phyloP scores from a whole-genome alignment of 2,329 filamentous ascomycete species.

The Colletotrichum zoysiae region DNA sequence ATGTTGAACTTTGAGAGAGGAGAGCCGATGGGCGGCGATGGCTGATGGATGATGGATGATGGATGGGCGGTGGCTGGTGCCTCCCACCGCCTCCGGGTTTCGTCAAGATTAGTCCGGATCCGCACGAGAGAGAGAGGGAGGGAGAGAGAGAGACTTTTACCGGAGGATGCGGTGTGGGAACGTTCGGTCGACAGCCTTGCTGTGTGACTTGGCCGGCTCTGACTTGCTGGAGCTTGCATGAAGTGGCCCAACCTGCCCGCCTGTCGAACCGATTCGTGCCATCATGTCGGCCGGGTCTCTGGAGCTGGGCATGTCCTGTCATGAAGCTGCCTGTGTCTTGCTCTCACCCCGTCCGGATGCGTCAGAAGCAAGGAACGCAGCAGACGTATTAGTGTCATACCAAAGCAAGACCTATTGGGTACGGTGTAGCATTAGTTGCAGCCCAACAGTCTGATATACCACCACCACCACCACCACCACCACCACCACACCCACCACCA shows the following conservation, averaged over 20 bases:
- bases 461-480: not conserved
- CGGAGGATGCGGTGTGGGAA: constrained; percentile 35
- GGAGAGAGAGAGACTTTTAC: not conserved
- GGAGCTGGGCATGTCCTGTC: not conserved
- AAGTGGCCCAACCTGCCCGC: constrained; percentile 24
- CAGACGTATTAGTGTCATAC: constrained; percentile 8
- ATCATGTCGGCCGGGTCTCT: constrained; percentile 1
- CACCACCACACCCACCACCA: not conserved
- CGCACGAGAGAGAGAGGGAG: not conserved
- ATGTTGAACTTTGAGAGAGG: too few relatives aligned
- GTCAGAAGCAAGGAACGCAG: constrained; percentile 19
- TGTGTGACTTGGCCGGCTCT: constrained; percentile 40
- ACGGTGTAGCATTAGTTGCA: constrained; percentile 18
- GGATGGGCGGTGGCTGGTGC: not conserved
- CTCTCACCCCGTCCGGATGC: constrained; percentile 23
- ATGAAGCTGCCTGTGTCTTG: not conserved
- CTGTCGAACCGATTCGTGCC: constrained; percentile 15
- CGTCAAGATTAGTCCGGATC: not conserved
- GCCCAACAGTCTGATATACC: constrained; percentile 24
- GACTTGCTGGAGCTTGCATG: constrained; percentile 40
- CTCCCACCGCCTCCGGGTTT: constrained; percentile 29
- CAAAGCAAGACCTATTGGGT: constrained; percentile 7
- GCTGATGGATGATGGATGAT: not conserved
- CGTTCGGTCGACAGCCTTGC: constrained; percentile 18
- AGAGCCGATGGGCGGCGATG: not conserved